phyloP scores from a whole-genome alignment of 139 green algal species.

The Coccomyxa sp. region DNA sequence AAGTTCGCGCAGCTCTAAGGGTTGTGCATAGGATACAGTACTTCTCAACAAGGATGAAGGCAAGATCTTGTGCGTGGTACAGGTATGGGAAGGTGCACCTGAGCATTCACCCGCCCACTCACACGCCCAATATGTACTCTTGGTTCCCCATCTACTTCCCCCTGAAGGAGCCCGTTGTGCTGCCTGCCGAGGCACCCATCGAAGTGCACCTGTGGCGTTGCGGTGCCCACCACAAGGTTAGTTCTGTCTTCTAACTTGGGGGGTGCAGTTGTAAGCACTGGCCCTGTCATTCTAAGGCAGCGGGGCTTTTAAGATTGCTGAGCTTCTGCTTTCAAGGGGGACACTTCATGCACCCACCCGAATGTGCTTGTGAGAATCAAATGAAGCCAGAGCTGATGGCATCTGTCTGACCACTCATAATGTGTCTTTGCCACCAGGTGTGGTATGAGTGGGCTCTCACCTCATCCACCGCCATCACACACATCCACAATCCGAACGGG shows the following conservation, averaged over 20 bases:
- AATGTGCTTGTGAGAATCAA: neutral
- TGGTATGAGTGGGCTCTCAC: constrained; percentile 91
- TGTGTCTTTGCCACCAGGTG: constrained; percentile 18
- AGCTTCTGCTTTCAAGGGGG: neutral
- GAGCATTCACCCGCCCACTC: constrained; percentile 81
- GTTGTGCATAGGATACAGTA: neutral
- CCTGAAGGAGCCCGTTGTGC: constrained; percentile 66
- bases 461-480: constrained; percentile 15
- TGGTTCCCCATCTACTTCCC: constrained; percentile 99
- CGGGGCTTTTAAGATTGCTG: no score
- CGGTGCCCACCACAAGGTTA: constrained; percentile 57
- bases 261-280: neutral
- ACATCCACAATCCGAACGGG: constrained; percentile 79
- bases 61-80: neutral
- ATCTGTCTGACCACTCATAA: neutral
- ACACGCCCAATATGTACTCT: constrained; percentile 85
- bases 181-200: constrained; percentile 57
- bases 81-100: constrained; percentile 61
- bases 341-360: neutral
- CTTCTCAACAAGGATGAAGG: neutral
- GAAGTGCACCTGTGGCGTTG: constrained; percentile 85
- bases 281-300: no score
- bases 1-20: neutral
- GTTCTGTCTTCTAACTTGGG: neutral
- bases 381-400: neutral